Base-by-base conservation (phyloP, 2,329 filamentous ascomycete species). In the Phaeoacremonium minimum region DNA sequence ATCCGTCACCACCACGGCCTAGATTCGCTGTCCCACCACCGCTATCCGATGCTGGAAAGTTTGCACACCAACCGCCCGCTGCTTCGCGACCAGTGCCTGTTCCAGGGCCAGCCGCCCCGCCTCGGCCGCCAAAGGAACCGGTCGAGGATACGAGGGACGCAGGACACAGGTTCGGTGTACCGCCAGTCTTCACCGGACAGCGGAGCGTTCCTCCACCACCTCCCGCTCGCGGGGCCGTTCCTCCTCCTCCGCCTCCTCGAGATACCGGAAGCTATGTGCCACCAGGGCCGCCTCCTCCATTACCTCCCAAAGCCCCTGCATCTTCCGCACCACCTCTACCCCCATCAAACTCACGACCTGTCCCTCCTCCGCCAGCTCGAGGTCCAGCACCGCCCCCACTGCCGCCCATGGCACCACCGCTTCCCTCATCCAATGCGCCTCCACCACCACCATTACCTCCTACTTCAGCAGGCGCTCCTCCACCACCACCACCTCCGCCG, bases 1-100 rank as follows among this genome's bases (percentile, higher is more conserved):
- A 87, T 41, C 77, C 83, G 12, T 80, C 83, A 12, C 86, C 87
- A 11, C 78, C 82, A 14, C 75, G 82, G 35, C 78, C 79, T 7
- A 75, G 73, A 49, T 97, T 95, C 66, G 76, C 81, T 46, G 91
- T 87, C 7, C 93, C 93, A 31, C 93, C 93, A 20, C 87, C 91
- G 3, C 64, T 97, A 41, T 80, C 87, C 37, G 90, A 95, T 58
- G 93, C 93, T 40, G 93, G 93, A 26, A 95, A 87, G 61, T 93
- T 80, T 55, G 88, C 85, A 4, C 72, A 82, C 63, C 61, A 37
- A 55, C 74, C 58, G 49, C 67, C 53, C 60, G 71, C 52, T 57
- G 64, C 43, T n/a, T n/a, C n/a, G 56, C 66, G 47, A 53, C 61
- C 56, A 12, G 53, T 49, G 37, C 71, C 68, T 8, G 68, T 68